Percentiles rank a stretch among this genome's conserved stretches.
Evolutionary conservation across 2,329 filamentous ascomycete species (phyloP).

Genomic region (Colletotrichum godetiae): DNA sequence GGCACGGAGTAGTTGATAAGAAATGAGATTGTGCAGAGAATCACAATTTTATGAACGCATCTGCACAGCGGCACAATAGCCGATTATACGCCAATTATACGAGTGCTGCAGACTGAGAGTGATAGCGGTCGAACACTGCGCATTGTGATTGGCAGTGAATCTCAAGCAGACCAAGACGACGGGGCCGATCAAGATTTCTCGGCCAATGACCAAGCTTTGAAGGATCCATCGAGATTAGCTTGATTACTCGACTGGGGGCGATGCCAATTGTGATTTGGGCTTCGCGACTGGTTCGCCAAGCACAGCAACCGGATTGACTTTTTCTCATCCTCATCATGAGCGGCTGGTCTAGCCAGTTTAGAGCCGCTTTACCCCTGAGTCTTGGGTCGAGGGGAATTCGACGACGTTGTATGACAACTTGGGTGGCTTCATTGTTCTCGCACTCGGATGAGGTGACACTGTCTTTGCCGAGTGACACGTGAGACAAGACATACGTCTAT

Average conservation of each 20-base stretch:
- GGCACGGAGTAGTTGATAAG: not conserved
- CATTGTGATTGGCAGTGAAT: conserved; percentile 18
- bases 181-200: conserved; percentile 4
- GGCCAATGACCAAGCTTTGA: conserved; percentile 35
- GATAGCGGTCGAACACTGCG: not conserved
- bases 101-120: not conserved
- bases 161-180: not conserved
- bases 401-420: not conserved
- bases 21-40: not conserved
- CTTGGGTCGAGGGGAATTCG: not conserved
- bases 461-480: not conserved
- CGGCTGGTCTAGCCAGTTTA: not conserved
- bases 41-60: conserved; percentile 17
- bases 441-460: conserved; percentile 1
- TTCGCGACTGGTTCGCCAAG: conserved; percentile 15
- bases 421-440: conserved; percentile 5
- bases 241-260: conserved; percentile 17
- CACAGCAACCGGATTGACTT: conserved; percentile 16
- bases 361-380: not conserved
- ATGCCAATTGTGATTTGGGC: conserved; percentile 12
- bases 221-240: conserved; percentile 32
- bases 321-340: not conserved
- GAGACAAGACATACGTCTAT: conserved; percentile 10
- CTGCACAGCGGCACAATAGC: not conserved
- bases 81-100: conserved; percentile 20